Base-by-base conservation (phyloP, 2,329 filamentous ascomycete genomes). In the Colletotrichum aenigma region DNA sequence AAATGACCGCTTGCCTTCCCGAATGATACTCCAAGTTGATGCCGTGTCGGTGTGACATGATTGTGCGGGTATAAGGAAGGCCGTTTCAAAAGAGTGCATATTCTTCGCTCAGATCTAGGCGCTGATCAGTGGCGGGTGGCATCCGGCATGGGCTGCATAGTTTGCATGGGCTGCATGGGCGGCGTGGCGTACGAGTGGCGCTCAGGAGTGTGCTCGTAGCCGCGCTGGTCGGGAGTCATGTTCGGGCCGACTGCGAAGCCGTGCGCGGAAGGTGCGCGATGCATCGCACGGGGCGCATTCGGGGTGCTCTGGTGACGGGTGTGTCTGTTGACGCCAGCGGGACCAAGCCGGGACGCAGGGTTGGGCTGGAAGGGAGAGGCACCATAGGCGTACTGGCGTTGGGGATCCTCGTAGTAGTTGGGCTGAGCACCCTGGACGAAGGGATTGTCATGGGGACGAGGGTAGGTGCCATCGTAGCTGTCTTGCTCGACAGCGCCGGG, bases 281-380 rank as follows among this genome's bases (percentile, higher is more conserved):
- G 75, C 76, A 77, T 75, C 21, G 43, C 65, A 66, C 76, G 76
- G 26, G 73, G 72, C 43, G 73, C 76, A 48, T 68, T 77, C 6
- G 82, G 81, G 15, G 79, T 82, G 69, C 82, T 84, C 74, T 82
- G 82, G 52, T 83, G 82, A 24, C 82, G 82, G 6, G 66, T 70
- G 70, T 84, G 82, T 55, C 79, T 78, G 48, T 69, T 74, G 61
- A 64, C 64, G 21, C 70, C 56, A 26, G 65, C 43, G n/a, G 74
- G 66, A 13, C 66, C 64, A 24, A 71, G 48, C 28, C 71, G 71
- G 21, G 75, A 28, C 18, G 62, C 32, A 7, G 66, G 65, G 28
- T 52, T 70, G 28, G 71, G 30, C 26, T 78, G 76, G 75, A 60
- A 75, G 4, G 65, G 68, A 13, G 70, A 65, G 13, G 74, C 70